These are phyloP conservation scores for Hymenoscyphus infarciens DNA, from an alignment of 2,329 filamentous ascomycete species.

Conservation along the genomic window DNA sequence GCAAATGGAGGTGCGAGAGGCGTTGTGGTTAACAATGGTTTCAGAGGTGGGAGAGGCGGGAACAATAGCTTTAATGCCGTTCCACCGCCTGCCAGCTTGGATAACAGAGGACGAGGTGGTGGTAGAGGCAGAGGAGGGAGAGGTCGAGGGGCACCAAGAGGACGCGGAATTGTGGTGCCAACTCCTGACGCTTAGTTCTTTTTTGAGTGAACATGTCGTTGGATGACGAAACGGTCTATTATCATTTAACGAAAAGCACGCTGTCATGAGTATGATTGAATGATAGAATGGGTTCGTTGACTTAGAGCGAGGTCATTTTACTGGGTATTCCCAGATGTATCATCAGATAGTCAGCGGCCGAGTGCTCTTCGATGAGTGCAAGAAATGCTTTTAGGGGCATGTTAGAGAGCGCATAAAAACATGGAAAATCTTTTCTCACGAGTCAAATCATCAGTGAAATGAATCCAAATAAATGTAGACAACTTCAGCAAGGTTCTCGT, in stretches of 20 bases:
- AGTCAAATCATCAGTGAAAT: not conserved
- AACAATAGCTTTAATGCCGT: constrained; percentile 48
- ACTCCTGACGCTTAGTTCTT: constrained; percentile 10
- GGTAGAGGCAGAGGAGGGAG: constrained; percentile 34
- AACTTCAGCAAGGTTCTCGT: not conserved
- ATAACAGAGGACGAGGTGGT: constrained; percentile 38
- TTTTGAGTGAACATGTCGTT: constrained; percentile 7
- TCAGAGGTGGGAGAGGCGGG: constrained; percentile 22
- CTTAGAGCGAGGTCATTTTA: constrained; percentile 1
- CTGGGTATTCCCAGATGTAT: not conserved
- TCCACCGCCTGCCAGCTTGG: constrained; percentile 57
- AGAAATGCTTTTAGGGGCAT: constrained; percentile 1
- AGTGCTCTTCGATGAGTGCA: not conserved
- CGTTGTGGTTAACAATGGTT: constrained; percentile 20
- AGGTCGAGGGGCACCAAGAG: constrained; percentile 24
- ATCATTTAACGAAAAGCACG: constrained; percentile 2
- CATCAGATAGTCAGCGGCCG: not conserved
- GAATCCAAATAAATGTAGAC: not conserved
- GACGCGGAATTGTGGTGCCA: constrained; percentile 19
- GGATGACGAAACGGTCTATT: constrained; percentile 7
- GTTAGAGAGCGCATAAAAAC: not conserved
- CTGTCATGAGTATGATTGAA: constrained; percentile 11
- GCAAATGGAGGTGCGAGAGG: constrained; percentile 27
- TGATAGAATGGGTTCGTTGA: constrained; percentile 5
- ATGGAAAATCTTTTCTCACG: not conserved